These are phyloP conservation scores for Stachybotrys chartarum DNA, from an alignment of 2,329 filamentous ascomycete species.

Conservation along the genomic window DNA sequence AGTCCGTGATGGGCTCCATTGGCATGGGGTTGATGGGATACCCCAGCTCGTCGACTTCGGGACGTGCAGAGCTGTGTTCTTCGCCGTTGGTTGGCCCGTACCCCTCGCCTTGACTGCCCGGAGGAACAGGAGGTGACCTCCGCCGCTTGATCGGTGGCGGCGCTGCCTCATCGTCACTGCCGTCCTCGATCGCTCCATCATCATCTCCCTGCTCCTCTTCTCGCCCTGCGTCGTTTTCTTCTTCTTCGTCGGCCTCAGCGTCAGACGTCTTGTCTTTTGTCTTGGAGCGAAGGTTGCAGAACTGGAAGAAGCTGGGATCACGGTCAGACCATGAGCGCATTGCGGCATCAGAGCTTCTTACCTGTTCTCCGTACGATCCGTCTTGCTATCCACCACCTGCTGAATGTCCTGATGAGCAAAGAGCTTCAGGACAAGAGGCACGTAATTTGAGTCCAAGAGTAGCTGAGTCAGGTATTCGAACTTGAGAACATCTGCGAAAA, in stretches of 20 bases:
- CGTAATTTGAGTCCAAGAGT: slow-evolving; percentile 88
- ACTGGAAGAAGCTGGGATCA: slow-evolving; percentile 70
- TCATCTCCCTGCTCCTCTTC: slow-evolving; percentile 25
- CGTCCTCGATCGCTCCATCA: slow-evolving; percentile 26
- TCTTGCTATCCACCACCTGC: slow-evolving; percentile 76
- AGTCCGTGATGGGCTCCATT: slow-evolving; percentile 73
- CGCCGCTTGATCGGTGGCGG: slow-evolving; percentile 73
- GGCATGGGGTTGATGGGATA: slow-evolving; percentile 68
- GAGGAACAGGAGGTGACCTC: slow-evolving; percentile 34
- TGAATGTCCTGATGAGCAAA: slow-evolving; percentile 94
- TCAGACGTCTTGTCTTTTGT: slow-evolving; percentile 24
- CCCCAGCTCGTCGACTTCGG: slow-evolving; percentile 79
- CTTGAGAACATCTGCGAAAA: slow-evolving; percentile 70
- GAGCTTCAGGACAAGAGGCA: slow-evolving; percentile 85
- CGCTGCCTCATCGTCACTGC: slow-evolving; percentile 69
- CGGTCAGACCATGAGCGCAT: neutral
- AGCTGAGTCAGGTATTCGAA: slow-evolving; percentile 95
- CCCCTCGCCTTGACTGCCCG: slow-evolving; percentile 16
- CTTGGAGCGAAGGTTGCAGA: slow-evolving; percentile 67
- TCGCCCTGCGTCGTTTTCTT: slow-evolving; percentile 18
- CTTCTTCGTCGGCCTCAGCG: slow-evolving; percentile 12
- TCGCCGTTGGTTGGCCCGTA: slow-evolving; percentile 21
- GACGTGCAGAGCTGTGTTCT: slow-evolving; percentile 30
- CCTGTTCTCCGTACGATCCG: slow-evolving; percentile 77
- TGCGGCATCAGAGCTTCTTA: slow-evolving; percentile 27